Percentiles rank a stretch among this genome's conserved stretches.
phyloP scores from a whole-genome alignment of 2,329 filamentous ascomycete genomes.

The Arthrobotrys conoides region DNA sequence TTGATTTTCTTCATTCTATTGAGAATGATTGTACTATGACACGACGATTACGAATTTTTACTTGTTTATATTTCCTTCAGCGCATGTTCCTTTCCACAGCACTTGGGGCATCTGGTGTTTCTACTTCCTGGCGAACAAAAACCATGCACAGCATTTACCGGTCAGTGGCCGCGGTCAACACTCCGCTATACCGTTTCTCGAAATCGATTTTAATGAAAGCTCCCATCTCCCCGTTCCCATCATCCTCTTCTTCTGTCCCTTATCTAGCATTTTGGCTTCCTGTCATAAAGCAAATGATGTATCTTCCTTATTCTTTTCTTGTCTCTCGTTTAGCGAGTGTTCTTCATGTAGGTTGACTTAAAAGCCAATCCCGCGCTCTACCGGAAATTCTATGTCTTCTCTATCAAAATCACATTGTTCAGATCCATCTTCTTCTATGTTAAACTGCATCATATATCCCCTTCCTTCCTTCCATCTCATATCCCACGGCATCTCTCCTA shows the following conservation, averaged over 20 bases:
- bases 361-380: conserved; percentile 28
- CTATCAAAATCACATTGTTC: conserved; percentile 56
- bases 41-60: conserved; percentile 57
- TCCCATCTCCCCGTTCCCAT: conserved; percentile 62
- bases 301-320: conserved; percentile 34
- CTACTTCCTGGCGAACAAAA: conserved; percentile 60
- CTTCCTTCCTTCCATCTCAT: neutral
- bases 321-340: conserved; percentile 60
- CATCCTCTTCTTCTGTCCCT: conserved; percentile 63
- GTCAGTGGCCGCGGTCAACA: conserved; percentile 54
- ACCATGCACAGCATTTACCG: conserved; percentile 66
- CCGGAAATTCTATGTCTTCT: conserved; percentile 36
- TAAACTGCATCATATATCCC: conserved; percentile 45
- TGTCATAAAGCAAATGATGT: conserved; percentile 43
- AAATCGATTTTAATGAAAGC: conserved; percentile 36
- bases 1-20: conserved; percentile 51
- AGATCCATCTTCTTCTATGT: conserved; percentile 64
- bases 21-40: conserved; percentile 53
- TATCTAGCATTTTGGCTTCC: conserved; percentile 36
- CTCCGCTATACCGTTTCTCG: conserved; percentile 12
- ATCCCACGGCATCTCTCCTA: conserved; percentile 27
- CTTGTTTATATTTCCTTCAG: conserved; percentile 43
- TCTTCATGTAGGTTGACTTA: conserved; percentile 42
- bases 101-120: conserved; percentile 61
- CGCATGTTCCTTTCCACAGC: conserved; percentile 56